phyloP scores from a whole-genome alignment of 148 eudicot genomes.

The Arbutus unedo region DNA sequence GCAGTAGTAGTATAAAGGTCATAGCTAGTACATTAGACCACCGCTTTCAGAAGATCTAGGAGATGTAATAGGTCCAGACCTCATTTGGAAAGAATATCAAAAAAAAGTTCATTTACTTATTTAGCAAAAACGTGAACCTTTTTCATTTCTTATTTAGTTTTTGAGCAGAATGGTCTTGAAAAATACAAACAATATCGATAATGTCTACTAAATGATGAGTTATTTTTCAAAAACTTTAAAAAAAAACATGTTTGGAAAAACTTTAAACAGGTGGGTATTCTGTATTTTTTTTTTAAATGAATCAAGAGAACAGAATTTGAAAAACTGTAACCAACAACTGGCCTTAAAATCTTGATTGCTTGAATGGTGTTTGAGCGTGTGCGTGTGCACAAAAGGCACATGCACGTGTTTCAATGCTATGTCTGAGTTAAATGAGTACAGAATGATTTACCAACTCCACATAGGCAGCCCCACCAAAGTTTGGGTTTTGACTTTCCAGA shows the following conservation, averaged over 20 bases:
- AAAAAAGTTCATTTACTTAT: too few species aligned
- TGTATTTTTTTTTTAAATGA: background rate
- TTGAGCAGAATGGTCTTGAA: background rate
- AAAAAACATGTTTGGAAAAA: background rate
- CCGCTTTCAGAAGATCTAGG: background rate
- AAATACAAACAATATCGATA: background rate
- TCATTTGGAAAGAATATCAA: background rate
- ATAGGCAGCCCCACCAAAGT: background rate
- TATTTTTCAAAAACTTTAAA: background rate
- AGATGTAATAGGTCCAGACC: background rate
- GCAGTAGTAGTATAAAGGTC: background rate
- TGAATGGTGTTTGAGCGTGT: background rate
- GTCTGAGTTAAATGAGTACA: background rate
- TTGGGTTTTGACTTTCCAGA: background rate
- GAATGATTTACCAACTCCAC: background rate
- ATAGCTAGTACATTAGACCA: background rate
- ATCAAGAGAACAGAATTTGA: background rate
- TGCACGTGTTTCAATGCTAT: background rate
- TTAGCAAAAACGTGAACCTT: background rate
- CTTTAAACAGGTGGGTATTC: background rate
- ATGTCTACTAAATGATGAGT: background rate
- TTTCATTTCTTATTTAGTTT: background rate
- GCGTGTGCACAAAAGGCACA: background rate
- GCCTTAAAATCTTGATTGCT: background rate
- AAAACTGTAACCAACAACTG: background rate